Evolutionary conservation across 2,329 filamentous ascomycete species (phyloP), one percentile per base, ranked within the genome.

Genomic region (Cyphellophora europaea): DNA sequence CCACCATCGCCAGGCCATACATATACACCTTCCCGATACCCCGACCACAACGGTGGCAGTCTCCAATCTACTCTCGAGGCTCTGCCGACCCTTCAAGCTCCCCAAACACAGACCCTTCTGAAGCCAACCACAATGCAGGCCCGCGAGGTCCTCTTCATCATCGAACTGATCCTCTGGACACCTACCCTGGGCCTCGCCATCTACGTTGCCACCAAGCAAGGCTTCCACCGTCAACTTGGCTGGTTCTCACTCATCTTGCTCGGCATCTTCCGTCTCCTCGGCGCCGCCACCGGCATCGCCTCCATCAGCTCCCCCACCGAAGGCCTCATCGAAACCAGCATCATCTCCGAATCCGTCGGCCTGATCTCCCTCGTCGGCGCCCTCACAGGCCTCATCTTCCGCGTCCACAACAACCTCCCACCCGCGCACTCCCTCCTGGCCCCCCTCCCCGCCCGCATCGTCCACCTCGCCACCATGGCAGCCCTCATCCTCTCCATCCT

Each of bases 241-340:
- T 77, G 71, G 66, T 45, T 70, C 10, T 74, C 68, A 49, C 58
- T 76, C 5, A 47, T 69, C 30, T 46, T 73, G 19, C 70, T 79
- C 49, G 65, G 63, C 18, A 41, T 72, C 5, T 53, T 65, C 10
- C 68, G 73, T 25, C 59, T 75, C 30, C 48, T 71, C 13, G 72
- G 71, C 25, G 56, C 64, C 5, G 46, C 59, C 27, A 60, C 71
- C 39, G 57, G 72, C 41, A 63, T 77, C 5, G 59, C 65, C 14
- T 66, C 67, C 4, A 66, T 69, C 44, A 51, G 48, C 33, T 42
- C 66, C 14, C 63, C 64, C 3, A 57, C 52, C 2, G 49, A 43
- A 4, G 50, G 57, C 11, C 44, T 56, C 30, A 56, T 69, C 27
- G 53, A 56, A 34, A 56, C 62, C 5, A 64, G 62, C 15, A 52